Conservation (phyloP, 164 flowering plant species). For the Echeveria elegans region DNA sequence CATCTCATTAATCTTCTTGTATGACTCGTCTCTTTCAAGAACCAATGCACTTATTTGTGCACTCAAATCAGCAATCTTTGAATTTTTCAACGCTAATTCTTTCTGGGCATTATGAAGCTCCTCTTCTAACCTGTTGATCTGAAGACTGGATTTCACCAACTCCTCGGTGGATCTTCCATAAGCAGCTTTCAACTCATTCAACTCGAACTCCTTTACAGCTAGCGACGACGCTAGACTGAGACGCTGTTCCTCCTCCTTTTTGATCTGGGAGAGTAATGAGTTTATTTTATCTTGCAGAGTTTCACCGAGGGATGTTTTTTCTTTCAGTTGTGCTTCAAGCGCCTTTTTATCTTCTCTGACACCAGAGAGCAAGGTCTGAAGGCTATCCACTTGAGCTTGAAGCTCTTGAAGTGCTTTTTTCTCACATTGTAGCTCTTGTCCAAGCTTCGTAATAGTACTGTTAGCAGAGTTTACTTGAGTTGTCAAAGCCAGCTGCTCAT, state of each 20-base stretch:
- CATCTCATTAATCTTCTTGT: constrained; percentile 24
- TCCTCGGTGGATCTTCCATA: constrained; percentile 38
- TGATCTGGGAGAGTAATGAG: constrained; percentile 48
- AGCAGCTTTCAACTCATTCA: constrained; percentile 23
- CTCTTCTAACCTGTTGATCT: constrained; percentile 35
- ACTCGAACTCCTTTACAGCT: constrained; percentile 46
- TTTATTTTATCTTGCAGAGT: constrained; percentile 43
- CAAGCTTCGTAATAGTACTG: constrained; percentile 34
- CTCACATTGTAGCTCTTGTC: constrained; percentile 51
- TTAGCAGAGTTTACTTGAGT: constrained; percentile 24
- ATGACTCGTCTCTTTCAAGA: constrained; percentile 42
- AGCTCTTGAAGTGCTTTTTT: constrained; percentile 44
- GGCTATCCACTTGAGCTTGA: constrained; percentile 31
- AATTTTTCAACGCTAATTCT: constrained; percentile 40
- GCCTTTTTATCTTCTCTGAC: constrained; percentile 36
- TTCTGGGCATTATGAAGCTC: constrained; percentile 27
- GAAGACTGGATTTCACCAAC: constrained; percentile 29
- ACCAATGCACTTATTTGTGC: constrained; percentile 23
- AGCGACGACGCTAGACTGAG: constrained; percentile 36
- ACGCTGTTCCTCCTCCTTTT: constrained; percentile 43
- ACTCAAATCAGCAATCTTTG: constrained; percentile 38
- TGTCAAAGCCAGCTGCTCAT: constrained; percentile 22
- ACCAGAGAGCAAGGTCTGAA: constrained; percentile 28
- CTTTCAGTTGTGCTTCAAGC: constrained; percentile 49
- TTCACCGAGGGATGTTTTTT: constrained; percentile 40